Evolutionary conservation across 2,329 filamentous ascomycete genomes (phyloP).

Genomic region (Hirsutella rhossiliensis): DNA sequence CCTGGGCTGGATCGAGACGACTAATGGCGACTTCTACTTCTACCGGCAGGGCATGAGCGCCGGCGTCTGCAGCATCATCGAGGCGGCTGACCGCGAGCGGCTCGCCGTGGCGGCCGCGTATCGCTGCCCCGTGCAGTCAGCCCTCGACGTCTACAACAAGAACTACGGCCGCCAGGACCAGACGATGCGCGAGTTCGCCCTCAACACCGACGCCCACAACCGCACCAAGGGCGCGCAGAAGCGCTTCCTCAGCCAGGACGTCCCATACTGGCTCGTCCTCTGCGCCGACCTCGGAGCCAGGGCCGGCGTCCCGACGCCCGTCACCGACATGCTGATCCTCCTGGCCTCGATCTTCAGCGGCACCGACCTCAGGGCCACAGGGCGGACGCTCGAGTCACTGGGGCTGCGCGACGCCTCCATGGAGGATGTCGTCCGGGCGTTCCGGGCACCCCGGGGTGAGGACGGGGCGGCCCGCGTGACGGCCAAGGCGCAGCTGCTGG

Average conservation of each 20-base stretch:
- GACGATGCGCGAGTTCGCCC: slow-evolving; percentile 3
- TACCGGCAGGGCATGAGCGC: slow-evolving; percentile 7
- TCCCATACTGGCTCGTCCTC: slow-evolving; percentile 1
- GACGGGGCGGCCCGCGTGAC: neutral
- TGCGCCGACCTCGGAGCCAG: neutral
- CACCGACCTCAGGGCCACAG: slow-evolving; percentile 1
- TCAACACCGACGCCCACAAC: slow-evolving; percentile 4
- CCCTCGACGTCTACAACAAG: neutral
- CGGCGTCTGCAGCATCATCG: slow-evolving; percentile 5
- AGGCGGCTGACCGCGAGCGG: neutral
- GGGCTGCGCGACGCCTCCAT: slow-evolving; percentile 1
- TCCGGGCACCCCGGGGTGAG: neutral
- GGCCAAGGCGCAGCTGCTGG: neutral
- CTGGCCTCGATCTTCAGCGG: slow-evolving; percentile 4
- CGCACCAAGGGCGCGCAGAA: slow-evolving; percentile 4
- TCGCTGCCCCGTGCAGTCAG: neutral
- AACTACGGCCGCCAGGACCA: slow-evolving; percentile 1
- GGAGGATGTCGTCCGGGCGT: neutral
- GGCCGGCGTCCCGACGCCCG: slow-evolving; percentile 1
- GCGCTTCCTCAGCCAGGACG: slow-evolving; percentile 1
- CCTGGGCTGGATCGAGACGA: slow-evolving; percentile 7
- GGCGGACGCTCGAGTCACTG: slow-evolving; percentile 2
- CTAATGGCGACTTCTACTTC: slow-evolving; percentile 7
- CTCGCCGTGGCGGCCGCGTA: neutral
- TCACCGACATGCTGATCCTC: slow-evolving; percentile 4